These are phyloP conservation scores for Rhizomucor miehei DNA, from an alignment of 371 early-diverging fungal species.

Conservation along the genomic window DNA sequence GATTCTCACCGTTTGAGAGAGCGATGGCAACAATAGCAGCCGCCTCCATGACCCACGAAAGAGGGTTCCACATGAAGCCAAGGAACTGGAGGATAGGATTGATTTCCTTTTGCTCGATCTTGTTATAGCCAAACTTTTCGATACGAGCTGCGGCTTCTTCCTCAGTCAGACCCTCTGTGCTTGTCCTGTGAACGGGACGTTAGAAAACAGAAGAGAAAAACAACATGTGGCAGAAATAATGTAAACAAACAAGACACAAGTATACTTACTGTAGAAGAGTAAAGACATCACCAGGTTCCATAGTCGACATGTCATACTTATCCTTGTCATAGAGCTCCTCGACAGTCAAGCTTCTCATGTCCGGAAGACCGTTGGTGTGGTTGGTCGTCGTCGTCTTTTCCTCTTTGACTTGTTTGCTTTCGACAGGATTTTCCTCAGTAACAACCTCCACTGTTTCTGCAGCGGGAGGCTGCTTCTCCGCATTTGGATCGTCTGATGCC, in stretches of 20 bases:
- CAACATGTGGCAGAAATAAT: neutral
- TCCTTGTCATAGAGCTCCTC: constrained; percentile 81
- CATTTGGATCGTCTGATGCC: constrained; percentile 3
- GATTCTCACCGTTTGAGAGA: constrained; percentile 65
- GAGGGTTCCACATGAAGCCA: constrained; percentile 83
- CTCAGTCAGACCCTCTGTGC: constrained; percentile 58
- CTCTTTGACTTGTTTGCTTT: neutral
- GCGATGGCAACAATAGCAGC: constrained; percentile 74
- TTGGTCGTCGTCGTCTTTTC: neutral
- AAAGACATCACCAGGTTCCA: constrained; percentile 74
- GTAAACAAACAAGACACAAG: neutral
- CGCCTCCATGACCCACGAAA: constrained; percentile 81
- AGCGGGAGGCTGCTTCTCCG: neutral
- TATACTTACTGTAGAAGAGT: constrained; percentile 60
- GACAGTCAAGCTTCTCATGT: constrained; percentile 45
- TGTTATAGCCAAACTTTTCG: constrained; percentile 68
- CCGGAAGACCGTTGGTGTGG: constrained; percentile 4
- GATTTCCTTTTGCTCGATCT: constrained; percentile 71
- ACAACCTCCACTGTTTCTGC: neutral
- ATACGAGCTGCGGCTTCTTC: constrained; percentile 65
- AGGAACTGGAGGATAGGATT: constrained; percentile 86
- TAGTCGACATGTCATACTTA: constrained; percentile 76
- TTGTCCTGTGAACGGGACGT: constrained; percentile 33
- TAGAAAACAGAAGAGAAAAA: neutral
- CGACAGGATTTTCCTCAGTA: neutral